Evolutionary conservation across 345 rosid genomes (phyloP).

Genomic region (Populus davidiana): DNA sequence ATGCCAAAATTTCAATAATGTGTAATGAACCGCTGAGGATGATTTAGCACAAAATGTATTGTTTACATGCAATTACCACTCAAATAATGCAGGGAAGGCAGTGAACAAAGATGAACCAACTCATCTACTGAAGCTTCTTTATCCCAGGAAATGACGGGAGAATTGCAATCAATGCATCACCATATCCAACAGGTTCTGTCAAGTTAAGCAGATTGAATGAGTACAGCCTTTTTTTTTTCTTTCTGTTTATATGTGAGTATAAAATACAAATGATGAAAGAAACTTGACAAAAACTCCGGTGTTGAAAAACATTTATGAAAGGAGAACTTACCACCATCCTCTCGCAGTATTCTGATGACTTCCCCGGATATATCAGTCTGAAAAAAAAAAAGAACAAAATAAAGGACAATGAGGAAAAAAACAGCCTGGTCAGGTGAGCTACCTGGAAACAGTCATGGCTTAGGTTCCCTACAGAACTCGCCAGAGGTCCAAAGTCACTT

Average conservation of each 20-base stretch:
- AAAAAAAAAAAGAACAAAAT: slow-evolving; percentile 9
- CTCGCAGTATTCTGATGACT: slow-evolving; percentile 62
- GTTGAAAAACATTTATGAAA: not conserved
- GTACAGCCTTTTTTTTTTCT: not conserved
- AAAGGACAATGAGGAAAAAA: not conserved
- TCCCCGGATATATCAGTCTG: slow-evolving; percentile 86
- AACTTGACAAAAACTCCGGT: not conserved
- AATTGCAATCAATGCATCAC: slow-evolving; percentile 74
- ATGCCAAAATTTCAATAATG: not conserved
- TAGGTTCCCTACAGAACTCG: no score
- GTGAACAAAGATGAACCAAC: not conserved
- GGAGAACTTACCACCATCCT: slow-evolving; percentile 69
- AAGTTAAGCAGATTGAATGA: not conserved
- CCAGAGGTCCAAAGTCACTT: no score
- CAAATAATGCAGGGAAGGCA: not conserved
- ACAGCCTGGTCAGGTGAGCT: no score
- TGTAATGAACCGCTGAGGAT: not conserved
- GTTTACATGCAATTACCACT: not conserved
- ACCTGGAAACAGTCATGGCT: no score
- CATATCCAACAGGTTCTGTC: slow-evolving; percentile 86
- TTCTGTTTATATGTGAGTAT: not conserved
- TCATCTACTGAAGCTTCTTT: slow-evolving; percentile 71
- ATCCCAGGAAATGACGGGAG: slow-evolving; percentile 90
- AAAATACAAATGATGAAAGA: not conserved
- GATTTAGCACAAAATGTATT: not conserved